These are phyloP conservation scores for Plenodomus tracheiphilus DNA, from an alignment of 2,329 filamentous ascomycete species.

Conservation along the genomic window DNA sequence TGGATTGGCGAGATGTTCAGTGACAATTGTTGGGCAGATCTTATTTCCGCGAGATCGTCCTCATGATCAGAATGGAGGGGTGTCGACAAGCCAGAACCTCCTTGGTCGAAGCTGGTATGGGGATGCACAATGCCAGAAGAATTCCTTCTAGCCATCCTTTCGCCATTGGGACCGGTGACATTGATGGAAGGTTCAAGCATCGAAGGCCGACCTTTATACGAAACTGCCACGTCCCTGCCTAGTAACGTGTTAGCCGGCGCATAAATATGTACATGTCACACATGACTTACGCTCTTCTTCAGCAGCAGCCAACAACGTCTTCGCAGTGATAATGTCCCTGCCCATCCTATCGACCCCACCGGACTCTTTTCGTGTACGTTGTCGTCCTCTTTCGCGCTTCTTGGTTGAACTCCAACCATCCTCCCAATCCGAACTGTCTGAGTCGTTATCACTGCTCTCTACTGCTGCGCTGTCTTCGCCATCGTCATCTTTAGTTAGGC, in stretches of 20 bases:
- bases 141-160: conserved; percentile 58
- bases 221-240: conserved; percentile 56
- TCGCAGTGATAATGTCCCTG: conserved; percentile 48
- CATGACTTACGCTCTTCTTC: conserved; percentile 73
- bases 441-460: conserved; percentile 68
- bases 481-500: conserved; percentile 55
- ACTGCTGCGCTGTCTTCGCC: conserved; percentile 62
- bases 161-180: conserved; percentile 63
- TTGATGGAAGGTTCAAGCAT: conserved; percentile 70
- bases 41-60: conserved; percentile 80
- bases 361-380: conserved; percentile 40
- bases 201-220: conserved; percentile 61
- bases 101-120: conserved; percentile 79
- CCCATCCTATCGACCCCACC: conserved; percentile 42
- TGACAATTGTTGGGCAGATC: conserved; percentile 80
- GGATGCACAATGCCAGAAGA: conserved; percentile 67
- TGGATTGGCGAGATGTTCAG: conserved; percentile 80
- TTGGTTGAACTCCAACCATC: conserved; percentile 54
- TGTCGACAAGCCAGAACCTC: conserved; percentile 60
- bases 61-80: conserved; percentile 84
- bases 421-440: conserved; percentile 63
- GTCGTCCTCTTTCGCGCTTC: conserved; percentile 45
- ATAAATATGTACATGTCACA: neutral
- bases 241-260: conserved; percentile 11
- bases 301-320: conserved; percentile 71